A percentile compares a stretch with the other conserved stretches of the same genome.
Conservation (phyloP, 2,329 filamentous ascomycete genomes). For the Pseudogymnoascus sp. region DNA sequence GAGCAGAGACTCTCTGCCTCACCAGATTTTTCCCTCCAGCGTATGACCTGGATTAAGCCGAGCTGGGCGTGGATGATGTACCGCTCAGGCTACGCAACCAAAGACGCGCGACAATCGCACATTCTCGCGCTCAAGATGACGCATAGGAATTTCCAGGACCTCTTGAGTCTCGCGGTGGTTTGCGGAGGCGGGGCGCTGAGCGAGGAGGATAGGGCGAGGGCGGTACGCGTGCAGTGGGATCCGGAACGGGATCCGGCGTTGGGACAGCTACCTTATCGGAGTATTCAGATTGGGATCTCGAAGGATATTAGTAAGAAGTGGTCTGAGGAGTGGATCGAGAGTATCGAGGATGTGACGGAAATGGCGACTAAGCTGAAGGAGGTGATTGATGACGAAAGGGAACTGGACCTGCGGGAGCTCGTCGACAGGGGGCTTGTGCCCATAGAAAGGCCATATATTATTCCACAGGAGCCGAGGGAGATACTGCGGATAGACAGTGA, state of each 20-base stretch:
- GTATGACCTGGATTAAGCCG: constrained; percentile 62
- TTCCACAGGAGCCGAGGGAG: constrained; percentile 33
- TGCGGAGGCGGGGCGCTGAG: constrained; percentile 27
- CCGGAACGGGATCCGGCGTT: constrained; percentile 47
- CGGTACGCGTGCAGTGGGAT: constrained; percentile 57
- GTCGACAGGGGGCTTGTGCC: constrained; percentile 36
- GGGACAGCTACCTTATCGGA: constrained; percentile 41
- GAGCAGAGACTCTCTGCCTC: constrained; percentile 46
- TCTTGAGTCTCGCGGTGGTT: constrained; percentile 34
- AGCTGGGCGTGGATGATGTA: constrained; percentile 61
- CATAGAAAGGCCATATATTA: constrained; percentile 36
- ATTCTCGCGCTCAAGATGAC: constrained; percentile 52
- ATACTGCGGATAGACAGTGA: constrained; percentile 29
- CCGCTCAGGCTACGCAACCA: constrained; percentile 52
- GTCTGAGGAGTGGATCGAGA: constrained; percentile 44
- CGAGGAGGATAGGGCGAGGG: constrained; percentile 20
- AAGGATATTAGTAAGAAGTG: constrained; percentile 38
- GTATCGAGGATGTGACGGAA: constrained; percentile 53
- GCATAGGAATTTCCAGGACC: constrained; percentile 40
- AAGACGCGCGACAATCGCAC: constrained; percentile 46
- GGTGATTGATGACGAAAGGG: constrained; percentile 32
- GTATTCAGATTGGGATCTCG: constrained; percentile 56
- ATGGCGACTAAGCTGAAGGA: constrained; percentile 42
- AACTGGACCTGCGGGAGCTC: constrained; percentile 32
- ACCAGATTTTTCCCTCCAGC: constrained; percentile 42